Base-by-base conservation (phyloP, 2,329 filamentous ascomycete species). In the Aschersonia sp. region DNA sequence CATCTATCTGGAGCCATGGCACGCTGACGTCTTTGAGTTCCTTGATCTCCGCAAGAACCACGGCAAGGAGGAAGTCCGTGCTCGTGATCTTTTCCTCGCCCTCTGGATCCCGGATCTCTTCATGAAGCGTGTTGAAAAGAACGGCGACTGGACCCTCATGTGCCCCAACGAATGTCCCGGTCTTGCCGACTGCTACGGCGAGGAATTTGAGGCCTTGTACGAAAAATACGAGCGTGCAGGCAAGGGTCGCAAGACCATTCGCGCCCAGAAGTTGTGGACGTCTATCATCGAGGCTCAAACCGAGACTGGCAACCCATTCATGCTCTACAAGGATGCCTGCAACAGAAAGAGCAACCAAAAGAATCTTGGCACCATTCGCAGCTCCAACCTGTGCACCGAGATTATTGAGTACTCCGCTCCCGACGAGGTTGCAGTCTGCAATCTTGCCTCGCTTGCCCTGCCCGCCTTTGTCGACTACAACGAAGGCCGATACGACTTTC, bases 331-430 rank as follows among this genome's bases (percentile, higher is more conserved):
- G 77, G 92, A 98, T 69, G 78, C 83, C 61, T 90, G 85, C 80
- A 98, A 98, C 79, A 81, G 81, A 66, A 98, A 98, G 84, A 95
- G 89, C 76, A 98, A 98, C 79, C 92, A 98, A 74, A 97, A 98
- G 83, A 98, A 98, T 70, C 77, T 98, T 32, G 92, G 92, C 55
- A 95, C 89, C 52, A 98, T 98, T 59, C 88, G 88, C 67, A 95
- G 87, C 76, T 98, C 92, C 61, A 98, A 98, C 68, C 76, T 98
- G 45, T 98, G 92, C 81, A 97, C 90, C 45, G 92, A 98, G 70
- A 98, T 98, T 58, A 79, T 98, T 54, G 92, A 98, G 73, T 98
- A 95, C 74, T 94, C 76, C 54, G 87, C 92, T 37, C 90, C 92
- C 37, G 92, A 98, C 67, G 92, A 98, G 77, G 92, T 98, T 45